Evolutionary conservation across 2,329 filamentous ascomycete genomes (phyloP), one percentile per base, ranked within the genome.

Genomic region (Diaporthe destruens): DNA sequence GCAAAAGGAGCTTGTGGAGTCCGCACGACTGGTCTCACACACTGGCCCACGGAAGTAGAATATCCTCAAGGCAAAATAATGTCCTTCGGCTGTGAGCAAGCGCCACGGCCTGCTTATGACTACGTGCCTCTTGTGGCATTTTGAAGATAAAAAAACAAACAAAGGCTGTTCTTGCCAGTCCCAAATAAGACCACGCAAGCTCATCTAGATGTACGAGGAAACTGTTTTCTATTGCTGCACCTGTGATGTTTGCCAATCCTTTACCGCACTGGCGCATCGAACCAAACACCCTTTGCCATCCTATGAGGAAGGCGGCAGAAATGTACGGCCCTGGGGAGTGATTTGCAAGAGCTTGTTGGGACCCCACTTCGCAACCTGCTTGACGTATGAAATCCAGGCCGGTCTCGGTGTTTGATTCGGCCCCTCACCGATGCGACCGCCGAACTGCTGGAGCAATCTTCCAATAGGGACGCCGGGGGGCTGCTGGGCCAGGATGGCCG

Each of bases 301-400:
- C 61, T 29, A 65, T 53, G 20, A 66, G 34, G 61, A 53, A 25
- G 61, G 25, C 18, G 61, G 61, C 61, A 66, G 47, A 53, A 39
- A 53, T 36, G 61, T 53, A 9, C 61, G 32, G 23, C 61, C 61
- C 47, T 49, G 61, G 20, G 61, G 61, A 18, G 61, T 81, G 8
- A 79, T 75, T 20, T 79, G 81, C 67, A 88, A 77, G 20, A 89
- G 81, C 80, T 90, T 92, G 72, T 91, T 88, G 0, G 84, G 75
- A 1, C 85, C 86, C 78, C 87, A 90, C 18, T 84, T 82, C 1
- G 87, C 86, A 49, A 88, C 83, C 47, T 85, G 84, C 79, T 87
- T 89, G 16, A 92, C 89, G 72, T 92, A 78, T 71, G 84, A 82
- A 73, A 92, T 87, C 86, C 90, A 92, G 34, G 89, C 86, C 44